These are phyloP conservation scores for Cyclocybe cylindracea DNA, from an alignment of 768 basidiomycete genomes.

Conservation along the genomic window DNA sequence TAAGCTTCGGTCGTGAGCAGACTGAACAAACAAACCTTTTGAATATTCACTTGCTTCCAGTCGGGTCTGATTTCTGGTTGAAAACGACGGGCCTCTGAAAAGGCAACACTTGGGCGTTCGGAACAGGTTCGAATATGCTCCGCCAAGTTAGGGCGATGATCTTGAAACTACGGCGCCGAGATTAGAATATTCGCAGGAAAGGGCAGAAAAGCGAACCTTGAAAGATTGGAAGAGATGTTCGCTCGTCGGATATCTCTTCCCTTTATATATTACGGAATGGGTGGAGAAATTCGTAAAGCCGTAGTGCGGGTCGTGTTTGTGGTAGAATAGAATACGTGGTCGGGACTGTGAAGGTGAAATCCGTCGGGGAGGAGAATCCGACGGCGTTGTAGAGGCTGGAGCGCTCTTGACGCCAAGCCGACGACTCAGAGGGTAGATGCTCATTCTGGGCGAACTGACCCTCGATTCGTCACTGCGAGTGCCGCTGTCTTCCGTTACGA, in stretches of 20 bases:
- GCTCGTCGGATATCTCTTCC: constrained; percentile 70
- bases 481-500: constrained; percentile 22
- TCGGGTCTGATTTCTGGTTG: constrained; percentile 60
- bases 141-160: constrained; percentile 59
- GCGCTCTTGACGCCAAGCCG: constrained; percentile 24
- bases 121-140: constrained; percentile 70
- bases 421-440: constrained; percentile 19
- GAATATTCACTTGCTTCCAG: constrained; percentile 61
- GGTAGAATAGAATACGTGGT: constrained; percentile 58
- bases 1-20: not conserved
- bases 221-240: constrained; percentile 80
- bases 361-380: constrained; percentile 9
- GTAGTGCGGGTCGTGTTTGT: constrained; percentile 62
- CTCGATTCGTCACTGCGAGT: constrained; percentile 15
- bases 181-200: not conserved
- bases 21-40: constrained; percentile 39
- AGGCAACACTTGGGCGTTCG: constrained; percentile 59
- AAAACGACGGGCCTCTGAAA: constrained; percentile 67
- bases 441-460: constrained; percentile 20
- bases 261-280: constrained; percentile 61
- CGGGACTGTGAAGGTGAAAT: constrained; percentile 24
- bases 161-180: constrained; percentile 49
- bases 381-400: constrained; percentile 13
- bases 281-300: constrained; percentile 77
- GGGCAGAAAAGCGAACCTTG: constrained; percentile 45